Evolutionary conservation across 345 rosid genomes (phyloP), one percentile per base, ranked within the genome.

Genomic region (Psidium friedrichsthalianum): DNA sequence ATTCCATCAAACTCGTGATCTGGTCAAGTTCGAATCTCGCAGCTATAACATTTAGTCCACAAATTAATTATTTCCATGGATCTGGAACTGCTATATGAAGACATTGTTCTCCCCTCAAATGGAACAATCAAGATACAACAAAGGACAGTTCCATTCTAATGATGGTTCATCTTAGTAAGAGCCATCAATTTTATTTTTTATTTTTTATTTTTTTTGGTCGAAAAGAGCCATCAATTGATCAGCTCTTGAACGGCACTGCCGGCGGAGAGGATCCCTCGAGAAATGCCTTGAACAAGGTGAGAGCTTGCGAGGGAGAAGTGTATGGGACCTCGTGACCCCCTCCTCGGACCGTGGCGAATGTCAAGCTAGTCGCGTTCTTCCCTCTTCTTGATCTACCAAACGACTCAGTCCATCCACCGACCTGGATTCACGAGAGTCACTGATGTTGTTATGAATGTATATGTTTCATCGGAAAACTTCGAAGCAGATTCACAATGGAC

Each of bases 341-440:
- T 84, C 85, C 85, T 84, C 80, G 49, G 27, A 84, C 76, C 25
- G 80, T 84, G 51, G 85, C 85, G 64, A 56, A 84, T 21, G 56
- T 58, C 85, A 84, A 18, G 20, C 27, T 18, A 40, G 74, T 42
- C 32, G 8, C 84, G 16, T 56, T 56, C 51, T 83, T 56, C n/a
- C 51, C 74, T 11, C 24, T 8, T 56, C 47, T 56, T 40, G 64
- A 83, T 11, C 27, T 56, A 18, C 78, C 85, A 47, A 56, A 84
- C 25, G 52, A 8, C 53, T 84, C 20, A 14, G 85, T 56, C 85
- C 85, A 84, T 84, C 85, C 85, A 7, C 76, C 85, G 10, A 84
- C 74, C 85, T 84, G 76, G 11, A 13, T 11, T 5, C 27, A 59
- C 3, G 15, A 42, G 49, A 5, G 36, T n/a, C 55, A 8, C 54